phyloP scores from a whole-genome alignment of 129 eudicot species.

The Oenanthe sinensis region DNA sequence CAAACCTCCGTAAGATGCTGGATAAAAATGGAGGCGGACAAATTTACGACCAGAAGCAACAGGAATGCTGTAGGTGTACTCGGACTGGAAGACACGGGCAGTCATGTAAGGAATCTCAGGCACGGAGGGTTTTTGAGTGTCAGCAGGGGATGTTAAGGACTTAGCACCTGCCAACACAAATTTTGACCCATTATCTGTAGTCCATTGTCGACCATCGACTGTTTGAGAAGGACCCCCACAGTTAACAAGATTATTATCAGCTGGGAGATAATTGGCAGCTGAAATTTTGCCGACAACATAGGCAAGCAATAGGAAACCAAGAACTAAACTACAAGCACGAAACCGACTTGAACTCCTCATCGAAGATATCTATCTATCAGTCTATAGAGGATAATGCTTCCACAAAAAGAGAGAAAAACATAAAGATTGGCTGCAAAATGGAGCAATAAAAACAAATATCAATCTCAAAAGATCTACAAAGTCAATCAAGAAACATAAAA shows the following conservation, averaged over 20 bases:
- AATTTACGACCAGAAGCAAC: slow-evolving; percentile 74
- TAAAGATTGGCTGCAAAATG: slow-evolving; percentile 1
- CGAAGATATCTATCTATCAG: background rate
- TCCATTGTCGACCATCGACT: slow-evolving; percentile 63
- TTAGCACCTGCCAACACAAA: slow-evolving; percentile 31
- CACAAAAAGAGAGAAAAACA: slow-evolving; percentile 4
- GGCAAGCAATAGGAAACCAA: slow-evolving; percentile 22
- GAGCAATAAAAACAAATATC: background rate
- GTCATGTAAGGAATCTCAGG: slow-evolving; percentile 78
- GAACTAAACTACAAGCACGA: background rate
- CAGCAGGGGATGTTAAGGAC: slow-evolving; percentile 45
- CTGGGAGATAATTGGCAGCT: slow-evolving; percentile 54
- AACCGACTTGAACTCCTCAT: slow-evolving; percentile 23
- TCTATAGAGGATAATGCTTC: background rate
- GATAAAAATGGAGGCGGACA: slow-evolving; percentile 73
- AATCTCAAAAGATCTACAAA: background rate
- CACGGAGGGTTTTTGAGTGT: slow-evolving; percentile 63
- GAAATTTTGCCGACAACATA: slow-evolving; percentile 19
- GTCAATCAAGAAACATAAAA: background rate
- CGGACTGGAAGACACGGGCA: slow-evolving; percentile 60
- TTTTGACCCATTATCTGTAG: slow-evolving; percentile 52
- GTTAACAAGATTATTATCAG: slow-evolving; percentile 52
- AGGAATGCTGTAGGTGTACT: slow-evolving; percentile 62
- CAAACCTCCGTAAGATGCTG: slow-evolving; percentile 53
- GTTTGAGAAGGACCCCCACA: slow-evolving; percentile 61